A percentile compares a stretch with the other conserved stretches of the same genome.
Evolutionary conservation across 441 rosid species (phyloP).

Genomic region (Adansonia madagascariensis): DNA sequence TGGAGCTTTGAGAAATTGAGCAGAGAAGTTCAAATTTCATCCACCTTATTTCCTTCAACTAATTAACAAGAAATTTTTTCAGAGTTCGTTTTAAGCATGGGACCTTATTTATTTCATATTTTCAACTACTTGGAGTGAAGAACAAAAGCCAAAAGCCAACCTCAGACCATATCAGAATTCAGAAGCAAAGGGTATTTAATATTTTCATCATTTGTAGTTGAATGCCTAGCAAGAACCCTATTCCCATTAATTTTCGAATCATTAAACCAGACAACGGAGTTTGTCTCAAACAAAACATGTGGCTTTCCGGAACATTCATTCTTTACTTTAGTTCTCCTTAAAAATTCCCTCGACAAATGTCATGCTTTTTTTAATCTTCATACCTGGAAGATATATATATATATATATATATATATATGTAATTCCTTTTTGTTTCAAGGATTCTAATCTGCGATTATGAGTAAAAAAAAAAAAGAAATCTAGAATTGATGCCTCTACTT

Average conservation of each 20-base stretch:
- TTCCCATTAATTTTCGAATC: background rate
- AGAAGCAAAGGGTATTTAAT: background rate
- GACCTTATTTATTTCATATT: background rate
- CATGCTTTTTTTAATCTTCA: too few species aligned
- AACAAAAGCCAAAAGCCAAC: background rate
- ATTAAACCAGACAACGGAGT: background rate
- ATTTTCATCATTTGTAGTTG: background rate
- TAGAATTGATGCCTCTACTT: too few species aligned
- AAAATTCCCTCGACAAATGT: too few species aligned
- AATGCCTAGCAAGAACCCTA: background rate
- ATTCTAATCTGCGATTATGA: too few species aligned
- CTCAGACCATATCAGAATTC: background rate
- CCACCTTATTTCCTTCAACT: background rate
- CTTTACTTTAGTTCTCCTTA: too few species aligned
- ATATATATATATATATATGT: too few species aligned
- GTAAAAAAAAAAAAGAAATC: too few species aligned
- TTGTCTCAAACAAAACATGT: background rate
- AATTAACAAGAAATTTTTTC: too few species aligned
- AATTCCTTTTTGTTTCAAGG: too few species aligned
- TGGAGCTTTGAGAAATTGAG: constrained; percentile 90
- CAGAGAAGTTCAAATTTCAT: constrained; percentile 19
- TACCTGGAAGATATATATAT: too few species aligned
- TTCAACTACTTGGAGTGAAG: background rate
- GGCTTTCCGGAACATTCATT: background rate
- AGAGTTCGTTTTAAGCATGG: background rate